phyloP scores from a whole-genome alignment of 2,329 filamentous ascomycete species.

The Colletotrichum agaves region DNA sequence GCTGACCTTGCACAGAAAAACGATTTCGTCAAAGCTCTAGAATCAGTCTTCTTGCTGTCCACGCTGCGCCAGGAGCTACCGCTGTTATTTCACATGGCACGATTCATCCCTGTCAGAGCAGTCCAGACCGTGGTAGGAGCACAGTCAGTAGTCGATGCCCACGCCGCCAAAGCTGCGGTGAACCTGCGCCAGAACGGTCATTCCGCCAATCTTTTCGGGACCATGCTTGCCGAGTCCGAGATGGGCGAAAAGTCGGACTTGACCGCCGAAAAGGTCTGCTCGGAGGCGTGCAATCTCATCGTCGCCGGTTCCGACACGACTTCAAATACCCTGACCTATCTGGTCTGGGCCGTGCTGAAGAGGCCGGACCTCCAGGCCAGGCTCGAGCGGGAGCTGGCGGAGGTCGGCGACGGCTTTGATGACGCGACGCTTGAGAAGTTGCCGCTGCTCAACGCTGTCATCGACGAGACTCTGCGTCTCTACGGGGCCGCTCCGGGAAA shows the following conservation, averaged over 20 bases:
- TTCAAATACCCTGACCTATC: slow-evolving; percentile 59
- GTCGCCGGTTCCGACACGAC: slow-evolving; percentile 64
- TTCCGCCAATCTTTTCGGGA: slow-evolving; percentile 19
- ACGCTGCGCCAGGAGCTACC: background rate
- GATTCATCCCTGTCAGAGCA: background rate
- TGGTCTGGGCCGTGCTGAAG: slow-evolving; percentile 53
- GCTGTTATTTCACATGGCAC: background rate
- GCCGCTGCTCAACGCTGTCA: slow-evolving; percentile 53
- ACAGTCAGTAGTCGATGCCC: background rate
- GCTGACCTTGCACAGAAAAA: slow-evolving; percentile 9
- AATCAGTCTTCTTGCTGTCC: slow-evolving; percentile 7
- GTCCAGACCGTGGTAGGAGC: background rate
- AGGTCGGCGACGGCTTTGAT: slow-evolving; percentile 39
- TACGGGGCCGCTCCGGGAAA: slow-evolving; percentile 52
- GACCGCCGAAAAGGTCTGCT: slow-evolving; percentile 46
- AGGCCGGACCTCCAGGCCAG: slow-evolving; percentile 43
- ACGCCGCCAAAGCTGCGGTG: background rate
- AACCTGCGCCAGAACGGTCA: slow-evolving; percentile 23
- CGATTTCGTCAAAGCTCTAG: slow-evolving; percentile 12
- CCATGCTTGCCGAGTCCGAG: slow-evolving; percentile 23
- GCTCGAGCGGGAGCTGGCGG: slow-evolving; percentile 49
- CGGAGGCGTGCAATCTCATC: slow-evolving; percentile 57
- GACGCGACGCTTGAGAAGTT: slow-evolving; percentile 49
- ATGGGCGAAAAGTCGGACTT: slow-evolving; percentile 15
- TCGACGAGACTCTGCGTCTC: slow-evolving; percentile 58